Base-by-base conservation (phyloP, 2,329 filamentous ascomycete genomes). In the Cyphellophora europaea region DNA sequence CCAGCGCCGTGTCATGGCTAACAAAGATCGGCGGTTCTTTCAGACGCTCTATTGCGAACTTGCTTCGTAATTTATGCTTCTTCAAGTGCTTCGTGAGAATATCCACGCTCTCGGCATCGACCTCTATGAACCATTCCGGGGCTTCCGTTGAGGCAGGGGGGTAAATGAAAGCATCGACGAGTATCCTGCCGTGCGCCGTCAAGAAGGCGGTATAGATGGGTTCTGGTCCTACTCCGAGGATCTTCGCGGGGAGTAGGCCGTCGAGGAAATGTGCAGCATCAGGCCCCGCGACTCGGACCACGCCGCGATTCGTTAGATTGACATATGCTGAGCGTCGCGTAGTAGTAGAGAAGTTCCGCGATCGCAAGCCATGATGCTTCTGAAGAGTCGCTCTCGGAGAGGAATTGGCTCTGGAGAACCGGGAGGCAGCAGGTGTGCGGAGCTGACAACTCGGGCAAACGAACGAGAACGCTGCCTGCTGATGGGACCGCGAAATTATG, bases 101-200 rank as follows among this genome's bases (percentile, higher is more conserved):
- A 2, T 71, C 61, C 0, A 74, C 74, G 50, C 87, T 74, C 4
- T 62, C 63, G 4, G 74, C 74, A 58, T 94, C 88, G 10, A 88
- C 82, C 54, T 98, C 91, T 40, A 98, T 69, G 39, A 94, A 59
- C 66, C 82, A 89, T 18, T 69, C 66, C 42, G 67, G 61, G 4
- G 52, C 52, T 37, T 50, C 59, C 29, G 42, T 49, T 19, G 27
- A 44, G 52, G 44, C 74, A 62, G 57, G 46, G 0, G 78, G 80
- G 65, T 94, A 95, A 31, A 98, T 69, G 58, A 96, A 93, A 34
- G 87, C 82, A 61, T 98, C 91, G 63, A 89, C 75, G 28, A 95
- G 65, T 6, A 98, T 72, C 38, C 88, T 75, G 27, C 91, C 91
- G 41, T 77, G 75, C 5, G 89, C 85, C 47, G 82, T 93, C 27